Base-by-base conservation (phyloP, 805 yeast genomes). In the Alloascoidea hylecoeti region DNA sequence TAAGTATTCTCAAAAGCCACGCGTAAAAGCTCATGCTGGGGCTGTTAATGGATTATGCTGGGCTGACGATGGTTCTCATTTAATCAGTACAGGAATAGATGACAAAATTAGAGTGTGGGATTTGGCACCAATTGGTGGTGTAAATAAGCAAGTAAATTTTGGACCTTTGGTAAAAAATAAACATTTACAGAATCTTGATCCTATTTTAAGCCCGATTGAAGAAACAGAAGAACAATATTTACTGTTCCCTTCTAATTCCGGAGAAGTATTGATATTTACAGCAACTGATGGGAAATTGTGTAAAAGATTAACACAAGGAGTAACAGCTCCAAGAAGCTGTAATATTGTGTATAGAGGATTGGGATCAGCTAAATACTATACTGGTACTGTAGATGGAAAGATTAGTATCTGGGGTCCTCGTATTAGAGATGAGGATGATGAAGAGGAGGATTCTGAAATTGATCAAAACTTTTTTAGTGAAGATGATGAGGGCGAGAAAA, bases 31-130 rank as follows among this genome's bases (percentile, higher is more conserved):
- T 0, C 96, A 88, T 48, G 64, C 74, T 49, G 80, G 77, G 2
- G 72, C 78, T 1, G 84, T 85, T 19, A 86, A 86, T 53, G 94
- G 94, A 1, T 49, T 88, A 3, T 57, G 66, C 13, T 88, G 95
- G 92, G 70, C 71, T 41, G 76, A 71, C 5, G 47, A 55, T 14
- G 96, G 96, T 0, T 62, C 65, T 28, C 61, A 67, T 33, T 49
- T 89, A 23, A 58, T 76, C 15, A 72, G 85, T 1, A 61, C 79
- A 0, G 96, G 94, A 0, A 68, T 72, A 38, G 96, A 88, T 53
- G 95, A 86, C 38, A 79, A 74, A 47, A 66, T 84, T 5, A 59
- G 85, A 15, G 72, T 79, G 1, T 88, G 96, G 96, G 78, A 78
- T 46, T 57, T 81, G 56, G 49, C 55, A 9, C 68, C 71, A 0